A percentile compares a stretch with the other conserved stretches of the same genome.
These are phyloP conservation scores for Melaleuca alternifolia DNA, from an alignment of 345 rosid species.

Conservation along the genomic window DNA sequence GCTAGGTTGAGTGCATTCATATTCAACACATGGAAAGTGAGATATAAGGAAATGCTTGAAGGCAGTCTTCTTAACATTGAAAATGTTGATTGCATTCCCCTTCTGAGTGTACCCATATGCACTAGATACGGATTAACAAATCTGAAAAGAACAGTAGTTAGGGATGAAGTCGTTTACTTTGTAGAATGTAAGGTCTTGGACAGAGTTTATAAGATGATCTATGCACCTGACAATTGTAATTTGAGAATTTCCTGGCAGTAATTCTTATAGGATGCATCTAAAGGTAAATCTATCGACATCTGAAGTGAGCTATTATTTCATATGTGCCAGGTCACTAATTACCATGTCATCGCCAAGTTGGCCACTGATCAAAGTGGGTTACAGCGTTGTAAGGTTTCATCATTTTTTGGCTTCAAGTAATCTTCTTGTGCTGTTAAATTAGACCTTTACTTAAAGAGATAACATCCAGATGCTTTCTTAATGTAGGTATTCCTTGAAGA, in stretches of 20 bases:
- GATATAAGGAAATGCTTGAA: neutral
- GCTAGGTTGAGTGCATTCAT: neutral
- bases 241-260: neutral
- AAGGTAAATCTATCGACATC: neutral
- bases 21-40: neutral
- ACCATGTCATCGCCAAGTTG: constrained; percentile 76
- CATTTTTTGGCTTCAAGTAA: neutral
- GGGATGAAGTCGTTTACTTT: neutral
- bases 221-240: neutral
- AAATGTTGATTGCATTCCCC: neutral
- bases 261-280: neutral
- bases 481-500: constrained; percentile 58
- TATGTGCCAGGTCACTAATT: constrained; percentile 56
- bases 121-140: neutral
- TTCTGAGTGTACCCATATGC: neutral
- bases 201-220: neutral
- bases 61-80: neutral
- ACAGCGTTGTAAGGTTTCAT: constrained; percentile 75
- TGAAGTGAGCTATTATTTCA: neutral
- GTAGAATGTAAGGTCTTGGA: neutral
- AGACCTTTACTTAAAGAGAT: neutral
- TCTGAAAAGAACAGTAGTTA: neutral
- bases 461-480: neutral
- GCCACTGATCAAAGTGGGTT: constrained; percentile 61
- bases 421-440: neutral